These are phyloP conservation scores for Bathelium albidoporum DNA, from an alignment of 495 filamentous ascomycete species.

Conservation along the genomic window DNA sequence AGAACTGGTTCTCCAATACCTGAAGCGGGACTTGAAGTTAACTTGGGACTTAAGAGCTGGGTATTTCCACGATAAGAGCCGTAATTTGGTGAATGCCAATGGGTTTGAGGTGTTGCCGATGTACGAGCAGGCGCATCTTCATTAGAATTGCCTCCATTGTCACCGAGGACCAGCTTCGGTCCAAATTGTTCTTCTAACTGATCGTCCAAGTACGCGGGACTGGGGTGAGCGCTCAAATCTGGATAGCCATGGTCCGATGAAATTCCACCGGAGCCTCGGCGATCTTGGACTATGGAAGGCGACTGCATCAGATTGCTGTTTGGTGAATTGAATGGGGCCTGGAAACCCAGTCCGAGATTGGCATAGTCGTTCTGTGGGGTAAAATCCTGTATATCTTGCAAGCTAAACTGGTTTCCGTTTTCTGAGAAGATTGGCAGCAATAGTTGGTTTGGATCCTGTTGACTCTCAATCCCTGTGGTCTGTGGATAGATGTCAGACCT, in stretches of 20 bases:
- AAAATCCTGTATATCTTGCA: neutral
- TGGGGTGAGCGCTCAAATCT: neutral
- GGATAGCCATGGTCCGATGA: neutral
- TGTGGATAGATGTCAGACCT: neutral
- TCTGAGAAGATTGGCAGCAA: neutral
- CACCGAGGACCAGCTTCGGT: neutral
- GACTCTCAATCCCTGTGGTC: neutral
- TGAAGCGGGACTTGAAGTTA: neutral
- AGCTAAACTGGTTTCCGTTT: neutral
- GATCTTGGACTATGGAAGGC: neutral
- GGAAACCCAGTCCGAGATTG: neutral
- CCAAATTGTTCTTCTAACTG: neutral
- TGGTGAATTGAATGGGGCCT: neutral
- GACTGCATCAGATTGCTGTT: neutral
- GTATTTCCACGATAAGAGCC: neutral
- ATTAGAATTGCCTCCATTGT: neutral
- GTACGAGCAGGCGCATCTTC: neutral
- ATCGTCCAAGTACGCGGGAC: neutral
- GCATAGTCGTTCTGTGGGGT: neutral
- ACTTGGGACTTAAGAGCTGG: neutral
- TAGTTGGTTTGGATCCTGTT: neutral
- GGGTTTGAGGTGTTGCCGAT: neutral
- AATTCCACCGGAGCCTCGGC: neutral
- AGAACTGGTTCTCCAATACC: neutral
- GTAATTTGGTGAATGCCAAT: neutral